phyloP scores from a whole-genome alignment of 495 filamentous ascomycete genomes.

The Mytilinidion resinicola region DNA sequence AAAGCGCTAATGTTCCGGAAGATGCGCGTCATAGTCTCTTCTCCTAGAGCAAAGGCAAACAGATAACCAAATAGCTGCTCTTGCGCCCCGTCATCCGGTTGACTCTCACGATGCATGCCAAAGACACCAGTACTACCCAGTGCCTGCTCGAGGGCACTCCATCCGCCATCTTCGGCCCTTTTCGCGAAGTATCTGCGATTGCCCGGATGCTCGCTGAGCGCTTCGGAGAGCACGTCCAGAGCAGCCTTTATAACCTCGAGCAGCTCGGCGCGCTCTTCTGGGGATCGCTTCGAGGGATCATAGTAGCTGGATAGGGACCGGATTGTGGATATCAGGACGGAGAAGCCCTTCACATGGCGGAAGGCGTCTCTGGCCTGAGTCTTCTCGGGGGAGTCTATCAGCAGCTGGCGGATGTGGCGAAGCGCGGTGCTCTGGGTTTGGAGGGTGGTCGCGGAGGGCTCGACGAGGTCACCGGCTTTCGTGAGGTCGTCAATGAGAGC shows the following conservation, averaged over 20 bases:
- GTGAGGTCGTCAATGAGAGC: slow-evolving; percentile 25
- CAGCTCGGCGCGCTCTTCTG: slow-evolving; percentile 53
- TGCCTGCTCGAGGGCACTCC: slow-evolving; percentile 65
- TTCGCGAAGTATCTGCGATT: slow-evolving; percentile 81
- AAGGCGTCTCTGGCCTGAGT: slow-evolving; percentile 67
- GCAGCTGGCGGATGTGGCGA: slow-evolving; percentile 47
- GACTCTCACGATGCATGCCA: slow-evolving; percentile 33
- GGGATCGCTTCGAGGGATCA: slow-evolving; percentile 52
- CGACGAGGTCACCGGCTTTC: slow-evolving; percentile 6
- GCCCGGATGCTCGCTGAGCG: slow-evolving; percentile 72
- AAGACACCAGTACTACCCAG: slow-evolving; percentile 56
- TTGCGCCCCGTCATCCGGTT: slow-evolving; percentile 52
- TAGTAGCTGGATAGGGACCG: slow-evolving; percentile 66
- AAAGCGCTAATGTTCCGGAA: slow-evolving; percentile 25
- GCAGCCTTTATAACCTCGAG: slow-evolving; percentile 65
- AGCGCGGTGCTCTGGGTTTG: slow-evolving; percentile 30
- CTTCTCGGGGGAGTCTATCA: slow-evolving; percentile 47
- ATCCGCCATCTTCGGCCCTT: slow-evolving; percentile 66
- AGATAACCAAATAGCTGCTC: slow-evolving; percentile 78
- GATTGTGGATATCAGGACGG: slow-evolving; percentile 61
- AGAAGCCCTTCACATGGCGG: slow-evolving; percentile 74
- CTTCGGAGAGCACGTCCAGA: slow-evolving; percentile 66
- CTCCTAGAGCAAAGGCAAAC: slow-evolving; percentile 74
- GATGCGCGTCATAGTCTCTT: slow-evolving; percentile 41
- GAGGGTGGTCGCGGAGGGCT: slow-evolving; percentile 18